phyloP scores from a whole-genome alignment of 2,329 filamentous ascomycete species.

The Acrodontium crateriforme region DNA sequence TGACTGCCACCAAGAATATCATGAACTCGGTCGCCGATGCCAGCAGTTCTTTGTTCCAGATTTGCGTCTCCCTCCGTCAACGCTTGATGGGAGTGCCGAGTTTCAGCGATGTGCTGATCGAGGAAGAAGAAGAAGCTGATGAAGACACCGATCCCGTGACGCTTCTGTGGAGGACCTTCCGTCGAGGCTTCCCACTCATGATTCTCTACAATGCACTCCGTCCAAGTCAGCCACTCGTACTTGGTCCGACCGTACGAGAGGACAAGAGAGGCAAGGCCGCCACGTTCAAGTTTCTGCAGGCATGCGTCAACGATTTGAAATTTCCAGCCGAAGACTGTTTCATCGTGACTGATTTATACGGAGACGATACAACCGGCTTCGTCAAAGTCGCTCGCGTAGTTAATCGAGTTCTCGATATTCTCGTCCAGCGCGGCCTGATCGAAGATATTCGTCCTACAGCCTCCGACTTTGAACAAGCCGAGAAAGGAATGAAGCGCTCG shows the following conservation, averaged over 20 bases:
- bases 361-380: slow-evolving; percentile 91
- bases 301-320: slow-evolving; percentile 68
- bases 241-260: slow-evolving; percentile 41
- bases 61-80: slow-evolving; percentile 73
- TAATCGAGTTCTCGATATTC: slow-evolving; percentile 78
- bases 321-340: slow-evolving; percentile 76
- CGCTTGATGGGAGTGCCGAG: slow-evolving; percentile 70
- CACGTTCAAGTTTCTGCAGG: slow-evolving; percentile 84
- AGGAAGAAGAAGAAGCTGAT: slow-evolving; percentile 57
- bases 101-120: slow-evolving; percentile 60
- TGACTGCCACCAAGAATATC: slow-evolving; percentile 77
- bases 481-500: slow-evolving; percentile 39
- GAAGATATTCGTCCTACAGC: slow-evolving; percentile 40
- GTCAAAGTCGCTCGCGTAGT: slow-evolving; percentile 93
- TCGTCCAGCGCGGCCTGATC: slow-evolving; percentile 65
- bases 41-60: slow-evolving; percentile 83
- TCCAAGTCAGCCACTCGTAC: slow-evolving; percentile 48
- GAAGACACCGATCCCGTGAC: slow-evolving; percentile 70
- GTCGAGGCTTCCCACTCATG: slow-evolving; percentile 70
- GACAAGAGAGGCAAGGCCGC: slow-evolving; percentile 73
- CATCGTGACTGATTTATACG: slow-evolving; percentile 80
- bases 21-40: slow-evolving; percentile 96
- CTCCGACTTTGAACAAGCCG: slow-evolving; percentile 38
- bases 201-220: slow-evolving; percentile 77
- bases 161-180: slow-evolving; percentile 76